A percentile compares a stretch with the other conserved stretches of the same genome.
phyloP scores from a whole-genome alignment of 2,329 filamentous ascomycete genomes.

The Aquanectria penicillioides region DNA sequence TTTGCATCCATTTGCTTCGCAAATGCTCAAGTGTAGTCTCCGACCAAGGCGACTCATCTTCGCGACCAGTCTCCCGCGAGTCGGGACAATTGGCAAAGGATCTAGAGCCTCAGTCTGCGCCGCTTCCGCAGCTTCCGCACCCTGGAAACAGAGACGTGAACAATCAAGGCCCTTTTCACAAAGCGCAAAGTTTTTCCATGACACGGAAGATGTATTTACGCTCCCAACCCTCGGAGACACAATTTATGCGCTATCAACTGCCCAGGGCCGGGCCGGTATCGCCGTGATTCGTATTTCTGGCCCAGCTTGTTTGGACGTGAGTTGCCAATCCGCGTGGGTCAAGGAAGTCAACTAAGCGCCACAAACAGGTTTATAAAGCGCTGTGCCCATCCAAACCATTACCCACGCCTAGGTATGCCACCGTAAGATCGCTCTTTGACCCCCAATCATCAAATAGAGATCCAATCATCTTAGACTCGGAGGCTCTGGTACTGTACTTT shows the following conservation, averaged over 20 bases:
- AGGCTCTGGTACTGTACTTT: constrained; percentile 85
- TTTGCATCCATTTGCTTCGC: background rate
- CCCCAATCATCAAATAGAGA: constrained; percentile 40
- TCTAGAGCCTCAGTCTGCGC: no score
- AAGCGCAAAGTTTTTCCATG: constrained; percentile 14
- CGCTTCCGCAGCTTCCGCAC: background rate
- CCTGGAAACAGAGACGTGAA: background rate
- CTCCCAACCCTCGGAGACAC: constrained; percentile 61
- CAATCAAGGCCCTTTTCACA: constrained; percentile 23
- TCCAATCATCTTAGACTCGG: constrained; percentile 75
- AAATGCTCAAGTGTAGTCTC: constrained; percentile 41
- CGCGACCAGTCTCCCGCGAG: constrained; percentile 14
- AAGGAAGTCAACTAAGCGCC: constrained; percentile 10
- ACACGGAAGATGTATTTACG: constrained; percentile 4
- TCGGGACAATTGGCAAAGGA: background rate
- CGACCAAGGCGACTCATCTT: constrained; percentile 30
- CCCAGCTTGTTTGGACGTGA: constrained; percentile 74
- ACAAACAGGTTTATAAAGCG: constrained; percentile 57
- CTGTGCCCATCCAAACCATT: constrained; percentile 59
- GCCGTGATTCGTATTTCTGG: constrained; percentile 91
- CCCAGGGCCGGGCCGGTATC: constrained; percentile 86
- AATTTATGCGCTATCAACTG: constrained; percentile 93
- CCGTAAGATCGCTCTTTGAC: constrained; percentile 78
- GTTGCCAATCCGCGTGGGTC: constrained; percentile 16
- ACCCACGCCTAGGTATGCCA: constrained; percentile 67